Conservation (phyloP, 257 asterid species). For the Solanum etuberosum region DNA sequence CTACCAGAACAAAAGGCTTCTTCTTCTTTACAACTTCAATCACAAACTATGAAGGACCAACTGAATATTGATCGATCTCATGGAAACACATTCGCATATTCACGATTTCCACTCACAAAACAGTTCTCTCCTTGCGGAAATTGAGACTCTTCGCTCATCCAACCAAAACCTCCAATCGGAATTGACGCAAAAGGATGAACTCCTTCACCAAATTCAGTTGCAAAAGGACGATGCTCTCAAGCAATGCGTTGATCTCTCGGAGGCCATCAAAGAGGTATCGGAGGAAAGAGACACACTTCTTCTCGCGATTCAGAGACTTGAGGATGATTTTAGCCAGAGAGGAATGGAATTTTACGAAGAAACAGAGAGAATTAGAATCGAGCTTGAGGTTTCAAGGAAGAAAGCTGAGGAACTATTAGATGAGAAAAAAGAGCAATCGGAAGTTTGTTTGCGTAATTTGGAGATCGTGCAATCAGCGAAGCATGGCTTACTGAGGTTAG, state of each 20-base stretch:
- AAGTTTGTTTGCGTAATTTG: not conserved
- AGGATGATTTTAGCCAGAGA: not conserved
- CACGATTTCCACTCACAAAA: not conserved
- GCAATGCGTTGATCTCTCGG: not conserved
- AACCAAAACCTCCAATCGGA: not conserved
- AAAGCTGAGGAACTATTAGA: conserved; percentile 5
- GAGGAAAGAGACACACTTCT: not conserved
- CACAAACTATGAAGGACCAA: not conserved
- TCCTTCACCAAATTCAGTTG: not conserved
- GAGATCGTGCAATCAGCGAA: not conserved
- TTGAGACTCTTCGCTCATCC: not conserved
- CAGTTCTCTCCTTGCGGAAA: not conserved
- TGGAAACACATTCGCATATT: not conserved
- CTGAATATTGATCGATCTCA: not conserved
- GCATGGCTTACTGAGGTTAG: not conserved
- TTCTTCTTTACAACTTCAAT: not conserved
- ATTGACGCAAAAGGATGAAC: not conserved
- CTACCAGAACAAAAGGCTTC: not conserved
- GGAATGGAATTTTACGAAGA: not conserved
- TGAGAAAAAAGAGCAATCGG: conserved; percentile 1
- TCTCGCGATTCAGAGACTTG: not conserved
- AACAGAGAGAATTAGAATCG: not conserved
- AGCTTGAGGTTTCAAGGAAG: not conserved
- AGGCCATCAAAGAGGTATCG: not conserved
- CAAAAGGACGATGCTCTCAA: conserved; percentile 4